A percentile compares a stretch with the other conserved stretches of the same genome.
These are phyloP conservation scores for Ramalina intermedia DNA, from an alignment of 495 filamentous ascomycete genomes.

Conservation along the genomic window DNA sequence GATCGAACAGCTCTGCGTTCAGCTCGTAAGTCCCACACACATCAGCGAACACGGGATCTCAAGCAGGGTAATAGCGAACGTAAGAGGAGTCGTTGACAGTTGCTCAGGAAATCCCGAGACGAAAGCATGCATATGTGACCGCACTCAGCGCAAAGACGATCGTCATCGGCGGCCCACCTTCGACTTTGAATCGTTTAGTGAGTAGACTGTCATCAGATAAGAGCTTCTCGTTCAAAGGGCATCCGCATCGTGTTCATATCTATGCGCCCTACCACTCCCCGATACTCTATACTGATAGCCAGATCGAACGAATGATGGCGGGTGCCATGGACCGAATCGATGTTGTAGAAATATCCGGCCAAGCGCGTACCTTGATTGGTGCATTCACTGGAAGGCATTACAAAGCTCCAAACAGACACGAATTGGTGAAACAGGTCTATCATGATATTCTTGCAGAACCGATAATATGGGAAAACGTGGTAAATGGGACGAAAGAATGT, in stretches of 20 bases:
- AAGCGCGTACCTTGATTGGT: background rate
- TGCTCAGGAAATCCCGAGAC: conserved; percentile 38
- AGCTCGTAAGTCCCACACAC: no score
- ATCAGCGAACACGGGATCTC: background rate
- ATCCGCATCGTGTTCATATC: conserved; percentile 37
- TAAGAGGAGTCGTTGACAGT: conserved; percentile 3
- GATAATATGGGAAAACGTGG: no score
- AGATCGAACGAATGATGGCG: conserved; percentile 45
- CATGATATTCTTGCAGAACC: no score
- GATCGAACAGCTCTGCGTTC: no score
- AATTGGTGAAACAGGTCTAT: no score
- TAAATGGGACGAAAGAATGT: no score
- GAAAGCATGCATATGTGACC: conserved; percentile 57
- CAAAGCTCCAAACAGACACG: background rate
- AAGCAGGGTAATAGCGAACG: no score
- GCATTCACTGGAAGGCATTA: background rate
- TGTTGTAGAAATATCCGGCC: background rate
- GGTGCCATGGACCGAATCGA: background rate
- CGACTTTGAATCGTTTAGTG: conserved; percentile 43
- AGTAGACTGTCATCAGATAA: conserved; percentile 37
- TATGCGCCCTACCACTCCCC: conserved; percentile 70
- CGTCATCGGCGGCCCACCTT: conserved; percentile 68
- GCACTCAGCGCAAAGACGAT: conserved; percentile 54
- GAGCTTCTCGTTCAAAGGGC: conserved; percentile 26
- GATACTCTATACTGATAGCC: conserved; percentile 48